Percentiles rank a stretch among this genome's conserved stretches.
These are phyloP conservation scores for Epithemia pelagica DNA, from an alignment of 108 stramenopile species.

Conservation along the genomic window DNA sequence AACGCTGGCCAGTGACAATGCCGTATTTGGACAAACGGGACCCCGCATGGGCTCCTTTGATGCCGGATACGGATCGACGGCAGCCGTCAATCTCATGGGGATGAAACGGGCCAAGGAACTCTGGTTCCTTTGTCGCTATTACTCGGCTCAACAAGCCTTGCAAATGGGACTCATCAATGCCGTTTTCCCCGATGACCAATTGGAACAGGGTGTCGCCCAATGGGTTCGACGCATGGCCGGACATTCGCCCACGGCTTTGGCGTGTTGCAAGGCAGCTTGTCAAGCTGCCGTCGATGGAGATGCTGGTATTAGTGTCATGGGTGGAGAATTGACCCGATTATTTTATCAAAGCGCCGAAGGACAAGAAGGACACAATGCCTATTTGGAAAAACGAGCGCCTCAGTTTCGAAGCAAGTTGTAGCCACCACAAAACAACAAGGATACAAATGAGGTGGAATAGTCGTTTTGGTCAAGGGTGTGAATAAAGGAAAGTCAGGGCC, in stretches of 20 bases:
- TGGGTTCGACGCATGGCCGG: constrained; percentile 86
- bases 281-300: constrained; percentile 93
- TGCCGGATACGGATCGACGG: constrained; percentile 89
- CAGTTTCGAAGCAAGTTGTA: constrained; percentile 41
- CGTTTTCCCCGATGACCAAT: constrained; percentile 40
- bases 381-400: constrained; percentile 79
- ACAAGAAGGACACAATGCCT: constrained; percentile 90
- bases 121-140: constrained; percentile 87
- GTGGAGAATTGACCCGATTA: constrained; percentile 86
- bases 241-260: constrained; percentile 87
- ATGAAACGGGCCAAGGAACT: constrained; percentile 92
- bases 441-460: too few species aligned
- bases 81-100: constrained; percentile 82
- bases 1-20: constrained; percentile 69
- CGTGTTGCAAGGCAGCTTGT: constrained; percentile 85
- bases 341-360: constrained; percentile 90
- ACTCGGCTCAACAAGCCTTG: constrained; percentile 78
- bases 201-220: constrained; percentile 80
- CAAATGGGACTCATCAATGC: constrained; percentile 91
- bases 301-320: constrained; percentile 87
- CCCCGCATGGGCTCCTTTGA: constrained; percentile 94
- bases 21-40: constrained; percentile 90
- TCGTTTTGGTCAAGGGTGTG: too few species aligned
- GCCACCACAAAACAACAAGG: background rate
- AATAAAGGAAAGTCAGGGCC: too few species aligned